Conservation (phyloP, 1,284 basidiomycete genomes). For the Gymnopus androsaceus region DNA sequence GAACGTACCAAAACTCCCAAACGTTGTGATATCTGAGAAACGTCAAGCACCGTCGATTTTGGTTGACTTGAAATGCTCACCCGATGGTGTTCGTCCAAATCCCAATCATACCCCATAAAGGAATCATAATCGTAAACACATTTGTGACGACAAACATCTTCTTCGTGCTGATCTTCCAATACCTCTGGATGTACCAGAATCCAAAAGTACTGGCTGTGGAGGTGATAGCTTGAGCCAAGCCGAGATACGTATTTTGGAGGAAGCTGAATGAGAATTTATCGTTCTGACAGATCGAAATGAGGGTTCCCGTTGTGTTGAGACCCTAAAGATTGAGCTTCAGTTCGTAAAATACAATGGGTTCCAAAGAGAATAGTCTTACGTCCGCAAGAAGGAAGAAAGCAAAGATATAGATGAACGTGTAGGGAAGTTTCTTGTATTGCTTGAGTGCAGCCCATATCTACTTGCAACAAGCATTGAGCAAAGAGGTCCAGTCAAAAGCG, state of each 20-base stretch:
- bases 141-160: constrained; percentile 81
- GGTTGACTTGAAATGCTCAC: constrained; percentile 33
- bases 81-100: constrained; percentile 80
- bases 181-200: constrained; percentile 81
- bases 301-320: constrained; percentile 76
- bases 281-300: constrained; percentile 78
- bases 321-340: constrained; percentile 44
- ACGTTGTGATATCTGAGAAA: constrained; percentile 69
- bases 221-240: constrained; percentile 70
- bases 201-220: constrained; percentile 71
- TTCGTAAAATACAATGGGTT: background rate
- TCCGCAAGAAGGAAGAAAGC: constrained; percentile 79
- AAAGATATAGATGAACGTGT: constrained; percentile 76
- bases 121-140: constrained; percentile 74
- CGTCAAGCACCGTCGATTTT: background rate
- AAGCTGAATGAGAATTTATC: constrained; percentile 74
- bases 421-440: constrained; percentile 72
- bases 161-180: constrained; percentile 77
- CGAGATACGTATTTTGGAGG: constrained; percentile 77
- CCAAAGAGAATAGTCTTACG: constrained; percentile 38
- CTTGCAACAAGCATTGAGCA: background rate
- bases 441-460: constrained; percentile 71
- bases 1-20: constrained; percentile 78
- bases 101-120: constrained; percentile 86
- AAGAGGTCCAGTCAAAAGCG: background rate